Evolutionary conservation across 1,284 basidiomycete species (phyloP), one percentile per base, ranked within the genome.

Genomic region (Vanrija sp.): DNA sequence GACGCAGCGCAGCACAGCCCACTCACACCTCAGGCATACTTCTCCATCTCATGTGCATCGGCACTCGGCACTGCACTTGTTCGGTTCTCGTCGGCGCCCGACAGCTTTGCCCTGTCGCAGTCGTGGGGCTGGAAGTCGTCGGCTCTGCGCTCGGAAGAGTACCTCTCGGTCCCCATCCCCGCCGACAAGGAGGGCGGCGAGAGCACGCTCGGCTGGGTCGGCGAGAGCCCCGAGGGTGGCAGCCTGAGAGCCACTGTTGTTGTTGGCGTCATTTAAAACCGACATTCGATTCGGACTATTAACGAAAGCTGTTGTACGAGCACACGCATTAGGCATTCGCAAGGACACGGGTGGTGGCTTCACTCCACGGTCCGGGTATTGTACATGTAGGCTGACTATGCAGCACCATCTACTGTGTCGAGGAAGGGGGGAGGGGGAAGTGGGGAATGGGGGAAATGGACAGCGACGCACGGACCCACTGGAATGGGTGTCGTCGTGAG

Each of bases 51-150:
- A 54, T 94, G 91, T 66, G 84, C 87, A 1, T 87, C 83, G 50
- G 84, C 86, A 12, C 85, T 88, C 6, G 91, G 93, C 7, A 84
- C 86, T 4, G 86, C 85, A 20, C 79, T 92, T 64, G 92, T 89
- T 43, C 81, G 85, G 44, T 96, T 96, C 61, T 67, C 69, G 18
- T 91, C 88, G 56, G 84, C 86, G 1, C 93, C 92, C 2, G 92
- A 96, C 69, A 81, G 83, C 45, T 96, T 97, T 68, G 81, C 84
- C 20, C 80, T 92, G 36, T 75, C 70, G 14, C 78, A 80, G 65
- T 74, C 69, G 12, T 80, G 78, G 78, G 79, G 79, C n/a, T 80
- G 78, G 78, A 79, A 79, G 54, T 72, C 69, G 1, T 72, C 69
- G 12, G 67, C 68, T 1, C 61, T 79, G 6, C 59, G 73, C 16